Evolutionary conservation across 768 basidiomycete species (phyloP).

Genomic region (Russula foetens): DNA sequence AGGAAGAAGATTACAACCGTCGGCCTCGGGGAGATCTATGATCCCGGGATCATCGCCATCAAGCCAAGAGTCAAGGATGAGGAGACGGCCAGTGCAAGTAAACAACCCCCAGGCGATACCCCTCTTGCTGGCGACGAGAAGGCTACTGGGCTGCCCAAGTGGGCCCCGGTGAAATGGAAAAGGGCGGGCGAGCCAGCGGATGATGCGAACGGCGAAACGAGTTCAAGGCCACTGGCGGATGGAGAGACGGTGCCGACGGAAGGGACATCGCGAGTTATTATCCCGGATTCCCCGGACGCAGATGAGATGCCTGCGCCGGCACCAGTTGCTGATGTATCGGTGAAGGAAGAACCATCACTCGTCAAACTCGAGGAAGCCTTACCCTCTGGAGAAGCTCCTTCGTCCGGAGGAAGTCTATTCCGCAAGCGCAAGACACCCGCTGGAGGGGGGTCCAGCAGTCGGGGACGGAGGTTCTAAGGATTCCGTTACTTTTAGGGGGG

Average conservation of each 20-base stretch:
- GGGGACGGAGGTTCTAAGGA: slow-evolving; percentile 13
- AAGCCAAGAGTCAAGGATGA: slow-evolving; percentile 53
- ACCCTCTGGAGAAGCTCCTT: neutral
- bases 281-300: neutral
- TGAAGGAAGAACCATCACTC: slow-evolving; percentile 8
- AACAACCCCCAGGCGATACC: neutral
- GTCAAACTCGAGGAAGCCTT: slow-evolving; percentile 7
- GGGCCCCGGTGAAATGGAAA: slow-evolving; percentile 19
- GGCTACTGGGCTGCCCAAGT: slow-evolving; percentile 11
- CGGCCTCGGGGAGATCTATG: slow-evolving; percentile 75
- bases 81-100: neutral
- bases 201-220: neutral
- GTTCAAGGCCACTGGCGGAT: neutral
- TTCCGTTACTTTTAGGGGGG: neutral
- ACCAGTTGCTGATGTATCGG: neutral
- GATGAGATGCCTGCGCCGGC: neutral
- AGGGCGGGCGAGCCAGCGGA: slow-evolving; percentile 8
- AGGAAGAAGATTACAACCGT: slow-evolving; percentile 50
- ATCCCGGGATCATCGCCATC: slow-evolving; percentile 63
- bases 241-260: neutral
- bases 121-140: neutral
- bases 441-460: slow-evolving; percentile 9
- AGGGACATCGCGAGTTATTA: no score
- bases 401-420: slow-evolving; percentile 13
- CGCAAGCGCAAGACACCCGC: slow-evolving; percentile 16